Evolutionary conservation across 148 eudicot genomes (phyloP), one percentile per base, ranked within the genome.

Genomic region (Dianthus caryophyllus): DNA sequence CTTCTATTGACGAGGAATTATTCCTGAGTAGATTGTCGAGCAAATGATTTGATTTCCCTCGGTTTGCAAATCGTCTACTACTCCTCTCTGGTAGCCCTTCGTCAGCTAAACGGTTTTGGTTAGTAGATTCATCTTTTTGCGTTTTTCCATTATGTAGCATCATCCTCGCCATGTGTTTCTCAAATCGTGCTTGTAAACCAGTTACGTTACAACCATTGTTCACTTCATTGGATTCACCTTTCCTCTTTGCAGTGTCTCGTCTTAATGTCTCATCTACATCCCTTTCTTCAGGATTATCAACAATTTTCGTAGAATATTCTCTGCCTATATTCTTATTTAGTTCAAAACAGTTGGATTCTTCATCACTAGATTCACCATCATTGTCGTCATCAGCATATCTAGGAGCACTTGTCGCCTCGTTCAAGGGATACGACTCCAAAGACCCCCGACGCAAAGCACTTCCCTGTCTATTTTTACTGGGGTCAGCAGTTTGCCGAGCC

Each of bases 341-440:
- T 69, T 81, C 84, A 22, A 86, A 76, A 73, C 79, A 76, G 64
- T 82, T 75, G 6, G 78, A 82, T 17, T 73, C 84, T 30, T 79
- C 71, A 20, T 66, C 71, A 62, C 81, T 75, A 9, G 80, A 82
- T 17, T 73, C 84, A 38, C 77, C 71, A 24, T 66, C 71, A 26
- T 82, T 86, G 14, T 88, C 95, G 38, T 83, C 84, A 13, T 80
- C 83, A 27, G 51, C 78, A 54, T 79, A 41, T 61, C 69, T 71
- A 56, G 88, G 90, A 66, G 88, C 96, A 67, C 94, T 87, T 30
- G 44, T 73, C 53, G 83, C 83, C 69, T 77, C 90, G 39, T 81
- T 85, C 81, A 86, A 71, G 66, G 78, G 83, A 76, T 77, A 84
- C 8, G 96, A 83, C 73, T 91, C 96, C 69, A 83, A 71, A 39